Conservation (phyloP, 139 green algal species). For the Coelastrella sp. region DNA sequence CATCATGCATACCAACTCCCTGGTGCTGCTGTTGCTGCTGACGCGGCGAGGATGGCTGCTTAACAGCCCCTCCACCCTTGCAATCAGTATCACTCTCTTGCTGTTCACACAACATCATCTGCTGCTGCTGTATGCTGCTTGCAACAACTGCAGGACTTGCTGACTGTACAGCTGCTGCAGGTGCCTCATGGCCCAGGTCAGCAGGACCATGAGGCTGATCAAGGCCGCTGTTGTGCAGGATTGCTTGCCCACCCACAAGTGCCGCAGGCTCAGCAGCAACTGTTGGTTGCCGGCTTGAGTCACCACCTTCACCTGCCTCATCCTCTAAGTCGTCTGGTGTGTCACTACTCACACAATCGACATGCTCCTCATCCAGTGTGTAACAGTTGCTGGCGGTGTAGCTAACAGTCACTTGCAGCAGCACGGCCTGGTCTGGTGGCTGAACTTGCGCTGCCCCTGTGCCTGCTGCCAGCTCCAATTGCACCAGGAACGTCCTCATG, state of each 20-base stretch:
- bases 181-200: neutral
- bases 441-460: conserved; percentile 17
- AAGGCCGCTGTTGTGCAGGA: neutral
- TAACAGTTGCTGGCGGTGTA: conserved; percentile 23
- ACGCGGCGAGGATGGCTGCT: too few species aligned
- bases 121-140: neutral
- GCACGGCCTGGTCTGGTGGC: neutral
- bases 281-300: too few species aligned
- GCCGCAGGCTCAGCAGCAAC: too few species aligned
- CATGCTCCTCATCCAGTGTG: neutral
- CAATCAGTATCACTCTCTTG: too few species aligned
- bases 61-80: too few species aligned
- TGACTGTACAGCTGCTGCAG: neutral
- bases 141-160: neutral
- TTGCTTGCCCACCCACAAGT: neutral
- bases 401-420: conserved; percentile 40
- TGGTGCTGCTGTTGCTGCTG: conserved; percentile 3
- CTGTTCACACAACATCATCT: too few species aligned
- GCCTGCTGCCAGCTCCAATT: neutral
- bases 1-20: neutral
- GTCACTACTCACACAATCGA: neutral
- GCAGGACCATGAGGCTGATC: neutral
- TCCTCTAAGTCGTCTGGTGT: neutral
- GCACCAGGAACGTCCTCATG: conserved; percentile 25
- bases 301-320: too few species aligned